Evolutionary conservation across 352 stramenopile genomes (phyloP).

Genomic region (Pythium oligandrum): DNA sequence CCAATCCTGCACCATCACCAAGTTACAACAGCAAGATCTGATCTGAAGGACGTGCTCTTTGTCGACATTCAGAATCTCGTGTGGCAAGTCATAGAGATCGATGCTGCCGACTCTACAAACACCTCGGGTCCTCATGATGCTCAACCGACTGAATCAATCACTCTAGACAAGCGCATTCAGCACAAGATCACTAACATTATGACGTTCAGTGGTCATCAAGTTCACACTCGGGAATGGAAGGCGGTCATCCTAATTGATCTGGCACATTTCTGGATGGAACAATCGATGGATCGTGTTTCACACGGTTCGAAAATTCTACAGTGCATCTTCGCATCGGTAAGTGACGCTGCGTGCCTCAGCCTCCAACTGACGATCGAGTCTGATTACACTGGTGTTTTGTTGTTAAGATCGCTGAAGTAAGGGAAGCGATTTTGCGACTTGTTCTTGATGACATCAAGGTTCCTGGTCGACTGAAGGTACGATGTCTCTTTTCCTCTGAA

Average conservation of each 20-base stretch:
- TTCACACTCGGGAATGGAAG: slow-evolving; percentile 73
- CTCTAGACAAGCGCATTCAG: background rate
- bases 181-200: slow-evolving; percentile 25
- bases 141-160: no score
- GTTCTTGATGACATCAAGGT: slow-evolving; percentile 1
- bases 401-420: slow-evolving; percentile 10
- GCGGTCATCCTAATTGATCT: slow-evolving; percentile 71
- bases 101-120: no score
- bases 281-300: slow-evolving; percentile 1
- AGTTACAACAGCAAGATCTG: background rate
- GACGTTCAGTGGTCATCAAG: slow-evolving; percentile 61
- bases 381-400: no score
- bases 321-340: slow-evolving; percentile 6
- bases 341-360: background rate
- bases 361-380: no score
- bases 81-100: slow-evolving; percentile 15
- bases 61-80: slow-evolving; percentile 39
- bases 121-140: no score
- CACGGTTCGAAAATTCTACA: slow-evolving; percentile 4
- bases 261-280: slow-evolving; percentile 53
- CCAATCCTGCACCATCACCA: slow-evolving; percentile 67
- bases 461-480: slow-evolving; percentile 1
- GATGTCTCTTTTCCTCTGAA: slow-evolving; percentile 5
- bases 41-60: slow-evolving; percentile 30
- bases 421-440: slow-evolving; percentile 13